Conservation (phyloP, 306 rosid genomes). For the Gastrolobium bilobum region DNA sequence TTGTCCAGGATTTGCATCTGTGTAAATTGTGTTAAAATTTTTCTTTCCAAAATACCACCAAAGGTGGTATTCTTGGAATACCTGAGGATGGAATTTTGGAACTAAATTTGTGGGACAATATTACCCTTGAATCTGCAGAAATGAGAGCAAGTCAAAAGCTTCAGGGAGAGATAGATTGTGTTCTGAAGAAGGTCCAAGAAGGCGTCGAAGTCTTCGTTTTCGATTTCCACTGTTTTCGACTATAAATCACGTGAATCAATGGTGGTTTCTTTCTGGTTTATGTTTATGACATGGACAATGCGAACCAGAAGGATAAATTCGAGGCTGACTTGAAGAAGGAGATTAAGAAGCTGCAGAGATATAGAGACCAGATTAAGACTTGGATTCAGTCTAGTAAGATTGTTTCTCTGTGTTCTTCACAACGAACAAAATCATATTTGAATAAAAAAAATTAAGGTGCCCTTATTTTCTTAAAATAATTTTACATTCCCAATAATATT, state of each 20-base stretch:
- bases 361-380: too few relatives aligned
- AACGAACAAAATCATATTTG: too few relatives aligned
- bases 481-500: too few relatives aligned
- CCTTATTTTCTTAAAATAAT: too few relatives aligned
- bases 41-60: too few relatives aligned
- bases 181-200: conserved; percentile 91
- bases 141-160: conserved; percentile 96
- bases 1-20: too few relatives aligned
- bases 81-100: too few relatives aligned
- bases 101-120: too few relatives aligned
- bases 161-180: conserved; percentile 93
- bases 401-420: too few relatives aligned
- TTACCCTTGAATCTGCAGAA: background rate
- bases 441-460: too few relatives aligned
- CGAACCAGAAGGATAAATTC: conserved; percentile 92
- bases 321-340: conserved; percentile 95
- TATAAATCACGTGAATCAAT: background rate
- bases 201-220: conserved; percentile 74
- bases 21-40: too few relatives aligned
- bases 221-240: background rate
- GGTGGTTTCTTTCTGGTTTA: conserved; percentile 29
- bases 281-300: conserved; percentile 91
- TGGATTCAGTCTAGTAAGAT: conserved; percentile 96
- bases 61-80: too few relatives aligned
- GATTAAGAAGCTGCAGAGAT: conserved; percentile 90